Evolutionary conservation across 2,329 filamentous ascomycete species (phyloP).

Genomic region (Harringtonia lauricola): DNA sequence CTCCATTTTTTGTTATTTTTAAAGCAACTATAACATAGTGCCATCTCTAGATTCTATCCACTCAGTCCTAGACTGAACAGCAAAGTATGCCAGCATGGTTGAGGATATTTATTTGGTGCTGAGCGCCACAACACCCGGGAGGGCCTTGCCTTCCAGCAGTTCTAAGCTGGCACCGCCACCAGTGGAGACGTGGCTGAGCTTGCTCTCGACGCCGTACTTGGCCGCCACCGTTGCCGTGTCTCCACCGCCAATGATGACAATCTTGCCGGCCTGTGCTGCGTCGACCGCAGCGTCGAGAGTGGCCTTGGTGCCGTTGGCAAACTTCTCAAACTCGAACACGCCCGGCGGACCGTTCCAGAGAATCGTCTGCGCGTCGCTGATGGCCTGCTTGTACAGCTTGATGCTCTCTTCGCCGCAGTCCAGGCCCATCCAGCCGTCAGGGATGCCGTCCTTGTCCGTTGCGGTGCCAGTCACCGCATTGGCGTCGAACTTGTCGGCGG

Average conservation of each 20-base stretch:
- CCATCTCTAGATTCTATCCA: too few species aligned
- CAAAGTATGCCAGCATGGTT: too few species aligned
- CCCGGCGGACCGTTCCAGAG: slow-evolving; percentile 98
- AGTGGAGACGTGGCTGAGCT: slow-evolving; percentile 96
- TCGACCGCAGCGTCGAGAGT: slow-evolving; percentile 82
- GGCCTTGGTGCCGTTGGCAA: slow-evolving; percentile 83
- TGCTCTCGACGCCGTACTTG: slow-evolving; percentile 92
- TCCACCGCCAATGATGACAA: slow-evolving; percentile 96
- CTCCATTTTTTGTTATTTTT: too few species aligned
- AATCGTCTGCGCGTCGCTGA: slow-evolving; percentile 84
- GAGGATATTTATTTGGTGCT: slow-evolving; percentile 69
- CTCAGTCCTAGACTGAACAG: too few species aligned
- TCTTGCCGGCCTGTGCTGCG: slow-evolving; percentile 67
- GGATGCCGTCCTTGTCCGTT: slow-evolving; percentile 80
- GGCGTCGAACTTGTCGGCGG: slow-evolving; percentile 84
- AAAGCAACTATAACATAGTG: too few species aligned
- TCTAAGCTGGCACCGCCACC: slow-evolving; percentile 93
- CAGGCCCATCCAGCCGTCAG: slow-evolving; percentile 95
- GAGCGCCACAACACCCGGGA: slow-evolving; percentile 86
- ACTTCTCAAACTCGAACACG: slow-evolving; percentile 95
- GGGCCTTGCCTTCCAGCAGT: slow-evolving; percentile 93
- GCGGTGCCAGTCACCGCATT: slow-evolving; percentile 73
- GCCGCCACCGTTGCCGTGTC: slow-evolving; percentile 96
- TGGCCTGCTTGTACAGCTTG: slow-evolving; percentile 79
- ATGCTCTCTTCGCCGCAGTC: slow-evolving; percentile 87